These are phyloP conservation scores for Straminergon stramineum DNA, from an alignment of 225 moss, liverwort and hornwort genomes.

Conservation along the genomic window DNA sequence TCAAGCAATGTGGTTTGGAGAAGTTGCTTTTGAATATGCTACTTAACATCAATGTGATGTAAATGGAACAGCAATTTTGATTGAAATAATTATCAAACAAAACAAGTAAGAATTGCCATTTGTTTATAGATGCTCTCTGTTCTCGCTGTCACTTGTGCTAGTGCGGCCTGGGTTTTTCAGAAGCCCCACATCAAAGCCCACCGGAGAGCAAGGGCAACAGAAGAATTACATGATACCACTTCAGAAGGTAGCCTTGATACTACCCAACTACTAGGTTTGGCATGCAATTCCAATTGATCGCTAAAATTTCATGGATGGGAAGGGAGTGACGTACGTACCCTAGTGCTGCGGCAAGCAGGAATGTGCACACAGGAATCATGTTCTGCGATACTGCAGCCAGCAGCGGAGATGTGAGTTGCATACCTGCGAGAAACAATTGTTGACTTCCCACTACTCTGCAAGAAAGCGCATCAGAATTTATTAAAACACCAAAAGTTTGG, in stretches of 20 bases:
- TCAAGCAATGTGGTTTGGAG: neutral
- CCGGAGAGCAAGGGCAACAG: neutral
- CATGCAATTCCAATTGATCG: neutral
- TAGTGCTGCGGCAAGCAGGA: constrained; percentile 33
- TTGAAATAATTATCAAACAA: no score
- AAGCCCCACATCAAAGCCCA: neutral
- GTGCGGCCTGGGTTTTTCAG: neutral
- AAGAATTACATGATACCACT: neutral
- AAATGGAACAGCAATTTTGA: neutral
- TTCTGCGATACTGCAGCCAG: constrained; percentile 51
- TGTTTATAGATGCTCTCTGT: neutral
- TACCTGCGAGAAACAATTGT: constrained; percentile 45
- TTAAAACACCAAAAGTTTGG: neutral
- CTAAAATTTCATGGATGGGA: neutral
- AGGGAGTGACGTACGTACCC: constrained; percentile 12
- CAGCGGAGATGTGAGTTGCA: constrained; percentile 38
- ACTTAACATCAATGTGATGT: neutral
- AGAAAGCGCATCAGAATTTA: neutral
- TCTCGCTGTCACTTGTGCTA: neutral
- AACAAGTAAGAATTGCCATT: neutral
- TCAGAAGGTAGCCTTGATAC: neutral
- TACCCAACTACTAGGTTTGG: neutral
- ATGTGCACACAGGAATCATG: constrained; percentile 51
- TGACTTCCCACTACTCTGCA: constrained; percentile 58
- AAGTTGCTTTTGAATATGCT: neutral